Evolutionary conservation across 345 rosid genomes (phyloP).

Genomic region (Corchorus olitorius): DNA sequence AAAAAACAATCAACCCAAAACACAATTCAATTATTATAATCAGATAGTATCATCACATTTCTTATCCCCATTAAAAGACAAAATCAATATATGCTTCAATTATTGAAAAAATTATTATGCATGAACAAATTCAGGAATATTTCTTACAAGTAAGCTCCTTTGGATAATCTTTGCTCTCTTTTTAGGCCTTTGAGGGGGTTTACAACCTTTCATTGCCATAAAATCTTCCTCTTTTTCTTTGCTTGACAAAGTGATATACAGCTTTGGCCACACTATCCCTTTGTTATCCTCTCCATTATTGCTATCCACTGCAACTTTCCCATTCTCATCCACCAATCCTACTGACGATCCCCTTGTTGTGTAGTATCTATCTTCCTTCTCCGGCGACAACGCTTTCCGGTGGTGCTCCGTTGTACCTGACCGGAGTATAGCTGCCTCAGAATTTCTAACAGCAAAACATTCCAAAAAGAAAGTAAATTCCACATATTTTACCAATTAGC

Average conservation of each 20-base stretch:
- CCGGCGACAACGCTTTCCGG: slow-evolving; percentile 43
- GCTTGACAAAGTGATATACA: slow-evolving; percentile 56
- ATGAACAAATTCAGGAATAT: not conserved
- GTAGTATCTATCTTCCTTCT: slow-evolving; percentile 68
- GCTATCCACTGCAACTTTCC: slow-evolving; percentile 40
- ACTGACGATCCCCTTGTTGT: slow-evolving; percentile 55
- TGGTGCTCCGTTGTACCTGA: slow-evolving; percentile 18
- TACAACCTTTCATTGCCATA: slow-evolving; percentile 80
- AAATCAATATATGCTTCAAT: not conserved
- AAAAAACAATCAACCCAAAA: not conserved
- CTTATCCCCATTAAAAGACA: not conserved
- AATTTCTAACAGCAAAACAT: slow-evolving; percentile 47
- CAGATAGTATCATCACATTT: not conserved
- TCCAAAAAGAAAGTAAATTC: not conserved
- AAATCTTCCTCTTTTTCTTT: slow-evolving; percentile 83
- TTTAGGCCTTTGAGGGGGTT: slow-evolving; percentile 75
- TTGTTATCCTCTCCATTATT: slow-evolving; percentile 46
- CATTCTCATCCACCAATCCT: slow-evolving; percentile 46
- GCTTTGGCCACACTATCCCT: slow-evolving; percentile 62
- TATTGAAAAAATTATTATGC: not conserved
- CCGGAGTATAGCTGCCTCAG: slow-evolving; percentile 46
- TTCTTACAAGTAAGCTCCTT: slow-evolving; percentile 67
- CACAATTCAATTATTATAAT: not conserved
- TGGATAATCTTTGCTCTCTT: slow-evolving; percentile 72
- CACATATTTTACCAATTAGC: not conserved